Evolutionary conservation across 1,284 basidiomycete species (phyloP).

Genomic region (Kalmanozyma brasiliensis): DNA sequence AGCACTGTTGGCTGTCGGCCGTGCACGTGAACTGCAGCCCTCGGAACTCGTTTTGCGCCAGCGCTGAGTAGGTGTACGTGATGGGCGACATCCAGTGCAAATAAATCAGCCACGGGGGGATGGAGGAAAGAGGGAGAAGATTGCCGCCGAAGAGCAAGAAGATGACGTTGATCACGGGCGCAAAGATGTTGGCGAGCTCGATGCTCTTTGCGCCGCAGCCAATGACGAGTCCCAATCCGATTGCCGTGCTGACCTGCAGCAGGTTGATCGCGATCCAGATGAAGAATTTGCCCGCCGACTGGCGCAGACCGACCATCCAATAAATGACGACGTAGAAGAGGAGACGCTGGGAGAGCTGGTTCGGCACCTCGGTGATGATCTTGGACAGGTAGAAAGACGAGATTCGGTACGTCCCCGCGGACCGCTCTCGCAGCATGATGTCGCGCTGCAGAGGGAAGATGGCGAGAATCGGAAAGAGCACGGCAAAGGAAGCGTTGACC

Average conservation of each 20-base stretch:
- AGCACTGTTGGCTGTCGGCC: slow-evolving; percentile 40
- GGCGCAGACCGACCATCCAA: slow-evolving; percentile 51
- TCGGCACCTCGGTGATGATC: slow-evolving; percentile 51
- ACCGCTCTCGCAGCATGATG: slow-evolving; percentile 52
- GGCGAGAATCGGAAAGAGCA: slow-evolving; percentile 50
- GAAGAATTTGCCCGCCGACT: slow-evolving; percentile 39
- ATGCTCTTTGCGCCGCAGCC: slow-evolving; percentile 39
- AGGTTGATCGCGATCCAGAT: slow-evolving; percentile 52
- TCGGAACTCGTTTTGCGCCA: slow-evolving; percentile 52
- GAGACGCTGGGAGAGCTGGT: slow-evolving; percentile 37
- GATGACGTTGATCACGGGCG: slow-evolving; percentile 56
- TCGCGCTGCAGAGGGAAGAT: slow-evolving; percentile 49
- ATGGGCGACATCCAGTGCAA: slow-evolving; percentile 54
- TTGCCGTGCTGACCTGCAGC: slow-evolving; percentile 29
- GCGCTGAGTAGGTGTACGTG: slow-evolving; percentile 51
- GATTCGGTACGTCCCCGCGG: slow-evolving; percentile 47
- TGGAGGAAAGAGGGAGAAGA: slow-evolving; percentile 41
- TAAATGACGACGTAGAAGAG: slow-evolving; percentile 38
- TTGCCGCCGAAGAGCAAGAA: slow-evolving; percentile 57
- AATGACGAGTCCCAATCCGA: slow-evolving; percentile 45
- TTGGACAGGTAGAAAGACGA: slow-evolving; percentile 50
- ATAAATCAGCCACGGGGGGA: slow-evolving; percentile 56
- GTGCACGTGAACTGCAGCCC: slow-evolving; percentile 33
- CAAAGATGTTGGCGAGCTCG: slow-evolving; percentile 52
- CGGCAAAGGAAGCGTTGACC: slow-evolving; percentile 44